Evolutionary conservation across 2,329 filamentous ascomycete genomes (phyloP), one percentile per base, ranked within the genome.

Genomic region (Ceratocystis lukuohia): DNA sequence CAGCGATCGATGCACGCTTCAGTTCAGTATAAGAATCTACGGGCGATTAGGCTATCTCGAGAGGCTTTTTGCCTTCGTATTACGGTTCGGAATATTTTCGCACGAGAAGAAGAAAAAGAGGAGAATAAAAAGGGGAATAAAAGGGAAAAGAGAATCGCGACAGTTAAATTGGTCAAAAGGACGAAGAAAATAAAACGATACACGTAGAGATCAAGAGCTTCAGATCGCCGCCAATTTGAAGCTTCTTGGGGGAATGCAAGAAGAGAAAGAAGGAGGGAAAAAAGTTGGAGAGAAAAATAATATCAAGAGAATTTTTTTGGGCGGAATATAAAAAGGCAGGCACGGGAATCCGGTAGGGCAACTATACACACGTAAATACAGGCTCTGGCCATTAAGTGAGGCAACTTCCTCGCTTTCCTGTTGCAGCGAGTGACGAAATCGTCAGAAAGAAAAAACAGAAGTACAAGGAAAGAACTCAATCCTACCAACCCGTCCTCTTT

Each of bases 401-500:
- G 56, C 56, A 59, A 59, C 56, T 59, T 30, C 56, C 56, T 37
- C 48, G 4, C 22, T n/a, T 28, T 25, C 20, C 48, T 53, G 48
- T 53, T 22, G 48, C 48, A 53, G 48, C 33, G 28, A n/a, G 56
- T 59, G 56, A 59, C 56, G 56, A 59, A 59, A 59, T 59, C 56
- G 56, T 37, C 56, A n/a, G 33, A 59, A 30, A 33, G 3, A 15
- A 41, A 41, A 41, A 4, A 12, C 37, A 41, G 37, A 15, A 41
- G 12, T 41, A 6, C 28, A 59, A n/a, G 28, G 56, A 59, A 59
- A 59, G 25, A 59, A 59, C 56, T 37, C 56, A n/a, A 59, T 59
- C 56, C 56, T 59, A n/a, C 56, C 12, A 37, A 5, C 56, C 33
- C 37, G 37, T 59, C 28, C 28, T 59, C 56, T 59, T 53, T 8